These are phyloP conservation scores for Umbelopsis ramanniana DNA, from an alignment of 192 early-diverging fungal species.

Conservation along the genomic window DNA sequence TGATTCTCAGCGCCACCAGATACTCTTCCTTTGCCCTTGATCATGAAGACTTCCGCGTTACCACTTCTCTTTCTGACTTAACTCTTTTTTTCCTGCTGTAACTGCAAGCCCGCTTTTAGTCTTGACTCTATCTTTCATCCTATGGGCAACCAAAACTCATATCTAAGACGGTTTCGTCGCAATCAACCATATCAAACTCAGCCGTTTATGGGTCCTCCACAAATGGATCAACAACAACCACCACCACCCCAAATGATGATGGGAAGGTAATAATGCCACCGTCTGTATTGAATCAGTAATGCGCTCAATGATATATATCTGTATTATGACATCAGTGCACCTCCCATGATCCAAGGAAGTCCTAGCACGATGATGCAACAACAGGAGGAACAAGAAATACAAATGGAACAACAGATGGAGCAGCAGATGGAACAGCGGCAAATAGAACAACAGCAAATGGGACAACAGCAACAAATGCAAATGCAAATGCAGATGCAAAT, in stretches of 20 bases:
- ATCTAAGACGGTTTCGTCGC: conserved; percentile 7
- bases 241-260: conserved; percentile 10
- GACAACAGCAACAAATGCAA: conserved; percentile 13
- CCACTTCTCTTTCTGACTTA: not conserved
- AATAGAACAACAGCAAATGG: conserved; percentile 12
- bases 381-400: conserved; percentile 8
- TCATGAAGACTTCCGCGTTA: no score
- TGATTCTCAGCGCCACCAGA: no score
- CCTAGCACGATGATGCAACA: not conserved
- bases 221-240: conserved; percentile 4
- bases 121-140: not conserved
- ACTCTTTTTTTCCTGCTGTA: not conserved
- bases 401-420: conserved; percentile 16
- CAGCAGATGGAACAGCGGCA: conserved; percentile 17
- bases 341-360: not conserved
- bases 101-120: not conserved
- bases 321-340: not conserved
- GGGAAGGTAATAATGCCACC: not conserved
- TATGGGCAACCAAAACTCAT: conserved; percentile 10
- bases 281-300: not conserved
- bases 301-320: not conserved
- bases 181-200: conserved; percentile 7
- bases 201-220: not conserved
- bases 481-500: conserved; percentile 21
- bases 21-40: no score